Evolutionary conservation across 2,329 filamentous ascomycete species (phyloP), one percentile per base, ranked within the genome.

Genomic region (Calcarisporium arbuscula): DNA sequence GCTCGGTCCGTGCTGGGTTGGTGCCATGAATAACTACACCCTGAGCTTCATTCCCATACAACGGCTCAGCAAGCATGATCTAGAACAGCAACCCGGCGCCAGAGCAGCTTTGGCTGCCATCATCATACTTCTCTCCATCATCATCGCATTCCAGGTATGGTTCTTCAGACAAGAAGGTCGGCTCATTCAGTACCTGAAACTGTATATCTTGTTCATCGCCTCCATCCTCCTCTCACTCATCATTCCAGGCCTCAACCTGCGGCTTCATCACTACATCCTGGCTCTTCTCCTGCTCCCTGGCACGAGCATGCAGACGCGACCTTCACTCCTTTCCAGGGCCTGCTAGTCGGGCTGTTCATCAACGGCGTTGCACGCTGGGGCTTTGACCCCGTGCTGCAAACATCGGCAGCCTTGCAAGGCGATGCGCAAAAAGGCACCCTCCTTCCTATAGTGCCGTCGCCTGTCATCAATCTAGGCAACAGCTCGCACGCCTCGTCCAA

Each of bases 291-390:
- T 98, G 1, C 73, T 96, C 5, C 87, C 89, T 0, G 92, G 89
- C 0, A 96, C 92, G 0, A 80, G 78, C 34, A 79, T 96, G 58
- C 89, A 95, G 46, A 96, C 85, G 6, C 77, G 92, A 0, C 84
- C 86, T 0, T 82, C 81, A 1, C 67, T 96, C 8, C 58, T 95
- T 3, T 96, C 52, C 90, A 96, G 57, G 92, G 92, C 9, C 67
- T 98, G 2, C 68, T 98, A 0, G 65, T 96, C 7, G 92, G 92
- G 1, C 72, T 96, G 0, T 96, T 95, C 58, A 81, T 95, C 62
- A 95, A 95, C 54, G 90, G 92, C 34, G 79, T 94, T 40, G 90
- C 89, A 5, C 75, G 90, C 28, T 96, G 92, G 92, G 89, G 89
- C 1, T 98, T 94, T 56, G 89, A 87, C 42, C 74, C 83, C 1